Conservation (phyloP, 306 rosid species). For the Amphicarpaea edgeworthii region DNA sequence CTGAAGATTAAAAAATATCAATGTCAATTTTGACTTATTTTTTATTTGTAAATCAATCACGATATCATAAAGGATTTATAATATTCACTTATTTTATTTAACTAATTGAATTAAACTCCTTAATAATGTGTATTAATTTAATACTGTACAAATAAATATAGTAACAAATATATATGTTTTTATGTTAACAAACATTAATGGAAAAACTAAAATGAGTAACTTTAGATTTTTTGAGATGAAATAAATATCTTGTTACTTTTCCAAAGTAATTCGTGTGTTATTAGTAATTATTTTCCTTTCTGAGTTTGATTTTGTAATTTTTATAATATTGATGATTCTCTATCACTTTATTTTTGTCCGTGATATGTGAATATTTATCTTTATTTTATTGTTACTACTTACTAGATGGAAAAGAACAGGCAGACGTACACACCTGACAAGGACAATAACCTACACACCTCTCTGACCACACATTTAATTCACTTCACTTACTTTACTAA, state of each 20-base stretch:
- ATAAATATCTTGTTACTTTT: neutral
- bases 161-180: no score
- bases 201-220: neutral
- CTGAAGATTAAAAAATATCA: no score
- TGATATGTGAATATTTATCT: neutral
- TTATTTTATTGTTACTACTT: neutral
- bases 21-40: no score
- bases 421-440: slow-evolving; percentile 48
- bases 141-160: no score
- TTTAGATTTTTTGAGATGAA: neutral
- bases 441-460: slow-evolving; percentile 52
- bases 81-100: no score
- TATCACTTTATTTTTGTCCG: neutral
- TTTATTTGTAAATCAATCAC: no score
- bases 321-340: neutral
- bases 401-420: slow-evolving; percentile 39
- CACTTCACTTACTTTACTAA: slow-evolving; percentile 39
- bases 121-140: no score
- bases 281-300: neutral
- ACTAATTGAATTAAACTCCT: no score
- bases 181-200: neutral
- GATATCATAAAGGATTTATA: no score
- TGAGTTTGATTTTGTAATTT: neutral
- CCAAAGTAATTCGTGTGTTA: neutral
- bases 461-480: slow-evolving; percentile 48